Base-by-base conservation (phyloP, 1,139 yeast species). In the Kodamaea derodonti region DNA sequence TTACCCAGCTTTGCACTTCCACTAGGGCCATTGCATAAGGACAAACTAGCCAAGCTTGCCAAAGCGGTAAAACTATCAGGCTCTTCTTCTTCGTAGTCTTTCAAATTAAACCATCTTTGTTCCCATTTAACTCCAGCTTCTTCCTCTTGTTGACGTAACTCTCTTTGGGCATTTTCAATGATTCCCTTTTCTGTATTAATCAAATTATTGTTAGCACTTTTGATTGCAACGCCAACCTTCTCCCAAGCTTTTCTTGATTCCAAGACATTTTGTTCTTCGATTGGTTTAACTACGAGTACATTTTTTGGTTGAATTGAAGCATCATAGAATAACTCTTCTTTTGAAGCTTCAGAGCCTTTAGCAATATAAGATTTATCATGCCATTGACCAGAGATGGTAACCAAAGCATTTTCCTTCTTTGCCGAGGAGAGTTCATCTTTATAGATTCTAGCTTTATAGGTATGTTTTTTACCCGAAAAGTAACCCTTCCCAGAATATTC, bases 401-500 rank as follows among this genome's bases (percentile, higher is more conserved):
- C 84, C 43, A 88, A 59, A 2, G 94, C 84, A 40, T 78, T 75
- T 34, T 74, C 78, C 54, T 83, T 77, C 39, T 59, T 51, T 16
- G 59, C 53, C 25, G 80, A 65, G 14, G 72, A 72, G 24, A 70
- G 61, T 36, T 60, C 60, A 52, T 75, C 75, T 47, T 75, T 72
- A 58, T 60, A 84, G 38, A 90, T 75, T 52, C 90, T 74, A 24
- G 96, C 95, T 64, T 87, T 90, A 67, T 83, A 88, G 8, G 90
- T 65, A 64, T 92, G 90, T 68, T 88, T 90, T 70, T 88, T 90
- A 46, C 98, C 98, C n/a, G 88, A 75, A 54, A 92, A 86, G 67
- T 88, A 92, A 18, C 98, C 98, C 58, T 92, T 80, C 24, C 98
- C 98, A 29, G 85, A 72, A 61, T 77, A 92, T 50, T 86, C 96